Conservation (phyloP, 345 rosid species). For the Linum trigynum region DNA sequence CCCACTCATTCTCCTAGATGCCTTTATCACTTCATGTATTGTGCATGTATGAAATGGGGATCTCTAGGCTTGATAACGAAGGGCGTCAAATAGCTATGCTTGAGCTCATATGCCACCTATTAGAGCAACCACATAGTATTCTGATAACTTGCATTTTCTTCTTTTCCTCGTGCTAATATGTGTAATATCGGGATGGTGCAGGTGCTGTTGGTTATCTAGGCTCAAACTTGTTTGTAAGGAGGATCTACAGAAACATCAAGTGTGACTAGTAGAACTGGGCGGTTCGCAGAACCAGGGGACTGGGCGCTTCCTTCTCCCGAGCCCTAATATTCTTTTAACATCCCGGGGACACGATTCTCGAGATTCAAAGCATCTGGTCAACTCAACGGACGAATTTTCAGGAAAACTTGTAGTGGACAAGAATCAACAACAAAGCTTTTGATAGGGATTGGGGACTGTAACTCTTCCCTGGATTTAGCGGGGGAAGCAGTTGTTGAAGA, state of each 20-base stretch:
- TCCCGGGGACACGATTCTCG: neutral
- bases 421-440: constrained; percentile 14
- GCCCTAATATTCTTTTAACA: neutral
- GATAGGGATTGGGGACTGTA: constrained; percentile 17
- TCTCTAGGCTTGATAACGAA: too few species aligned
- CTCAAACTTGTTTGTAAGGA: constrained; percentile 83
- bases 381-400: constrained; percentile 13
- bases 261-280: constrained; percentile 45
- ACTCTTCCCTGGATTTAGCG: constrained; percentile 24
- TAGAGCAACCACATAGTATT: too few species aligned
- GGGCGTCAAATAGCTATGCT: too few species aligned
- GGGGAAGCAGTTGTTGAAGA: constrained; percentile 19
- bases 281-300: neutral
- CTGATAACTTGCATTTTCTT: neutral
- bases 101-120: too few species aligned
- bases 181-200: constrained; percentile 18
- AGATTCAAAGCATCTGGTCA: constrained; percentile 25
- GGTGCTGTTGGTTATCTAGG: constrained; percentile 95
- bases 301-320: neutral
- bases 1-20: too few species aligned
- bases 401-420: neutral
- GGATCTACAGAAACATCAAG: constrained; percentile 95
- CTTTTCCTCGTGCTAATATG: neutral
- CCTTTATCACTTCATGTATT: too few species aligned
- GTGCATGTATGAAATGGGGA: too few species aligned